A percentile compares a stretch with the other conserved stretches of the same genome.
These are phyloP conservation scores for Wallemia ichthyophaga DNA, from an alignment of 1,284 basidiomycete genomes.

Conservation along the genomic window DNA sequence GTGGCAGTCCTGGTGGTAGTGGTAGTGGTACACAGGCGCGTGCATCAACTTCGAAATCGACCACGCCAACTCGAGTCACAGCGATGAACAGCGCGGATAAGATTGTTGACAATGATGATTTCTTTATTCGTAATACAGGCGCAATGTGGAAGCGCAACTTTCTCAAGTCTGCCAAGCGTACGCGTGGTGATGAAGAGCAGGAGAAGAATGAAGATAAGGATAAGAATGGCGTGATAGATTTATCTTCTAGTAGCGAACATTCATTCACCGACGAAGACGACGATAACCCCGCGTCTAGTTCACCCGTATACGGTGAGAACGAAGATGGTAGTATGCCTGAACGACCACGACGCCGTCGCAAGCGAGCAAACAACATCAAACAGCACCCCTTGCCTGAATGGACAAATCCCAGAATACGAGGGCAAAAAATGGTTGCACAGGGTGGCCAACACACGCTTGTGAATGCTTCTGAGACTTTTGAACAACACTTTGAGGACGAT, in stretches of 20 bases:
- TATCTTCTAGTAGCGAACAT: background rate
- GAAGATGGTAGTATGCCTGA: background rate
- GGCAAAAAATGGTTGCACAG: background rate
- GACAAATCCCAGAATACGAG: background rate
- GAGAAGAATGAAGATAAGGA: background rate
- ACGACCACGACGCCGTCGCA: background rate
- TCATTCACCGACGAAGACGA: background rate
- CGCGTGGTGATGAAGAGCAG: background rate
- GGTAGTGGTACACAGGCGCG: background rate
- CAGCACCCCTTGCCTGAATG: background rate
- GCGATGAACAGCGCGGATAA: background rate
- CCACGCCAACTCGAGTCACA: background rate
- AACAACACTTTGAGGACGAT: too few species aligned
- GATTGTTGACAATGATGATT: background rate
- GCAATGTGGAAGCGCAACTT: background rate
- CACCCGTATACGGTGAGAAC: background rate
- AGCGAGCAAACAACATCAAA: background rate
- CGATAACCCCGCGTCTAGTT: background rate
- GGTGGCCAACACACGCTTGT: background rate
- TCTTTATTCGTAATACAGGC: background rate
- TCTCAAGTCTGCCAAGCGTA: background rate
- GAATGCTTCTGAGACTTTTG: too few species aligned
- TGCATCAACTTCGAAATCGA: background rate
- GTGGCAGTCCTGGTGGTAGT: too few species aligned
- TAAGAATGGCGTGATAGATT: background rate